Percentiles rank a stretch among this genome's conserved stretches.
These are phyloP conservation scores for Aspergillus nomiae DNA, from an alignment of 2,329 filamentous ascomycete genomes.

Conservation along the genomic window DNA sequence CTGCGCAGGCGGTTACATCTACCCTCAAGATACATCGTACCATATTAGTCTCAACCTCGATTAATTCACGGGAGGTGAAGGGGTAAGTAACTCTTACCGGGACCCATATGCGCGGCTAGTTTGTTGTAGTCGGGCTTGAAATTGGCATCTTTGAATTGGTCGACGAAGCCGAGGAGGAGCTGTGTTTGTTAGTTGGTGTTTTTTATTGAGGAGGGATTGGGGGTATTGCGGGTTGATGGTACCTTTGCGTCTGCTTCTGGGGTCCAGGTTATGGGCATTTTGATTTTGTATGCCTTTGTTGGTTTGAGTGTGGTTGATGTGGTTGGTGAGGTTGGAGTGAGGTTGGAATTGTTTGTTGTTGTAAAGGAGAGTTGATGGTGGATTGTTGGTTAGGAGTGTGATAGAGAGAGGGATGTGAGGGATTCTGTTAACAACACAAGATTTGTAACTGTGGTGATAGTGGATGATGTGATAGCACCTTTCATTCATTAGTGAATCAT, in stretches of 20 bases:
- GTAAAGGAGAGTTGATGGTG: not conserved
- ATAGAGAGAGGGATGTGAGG: not conserved
- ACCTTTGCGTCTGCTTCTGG: not conserved
- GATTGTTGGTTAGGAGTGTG: not conserved
- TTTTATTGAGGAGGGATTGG: too few species aligned
- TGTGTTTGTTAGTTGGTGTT: too few species aligned
- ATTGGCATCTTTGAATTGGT: not conserved
- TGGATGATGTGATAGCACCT: not conserved
- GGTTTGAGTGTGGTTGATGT: too few species aligned
- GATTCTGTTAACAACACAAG: not conserved
- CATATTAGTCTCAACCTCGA: not conserved
- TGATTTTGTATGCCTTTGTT: not conserved
- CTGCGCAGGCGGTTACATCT: not conserved
- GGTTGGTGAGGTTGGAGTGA: not conserved
- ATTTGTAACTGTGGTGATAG: not conserved
- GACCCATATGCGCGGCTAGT: conserved; percentile 7
- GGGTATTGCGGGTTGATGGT: not conserved
- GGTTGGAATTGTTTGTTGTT: not conserved
- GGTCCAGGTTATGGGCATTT: not conserved
- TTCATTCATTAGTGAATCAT: not conserved
- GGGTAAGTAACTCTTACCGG: not conserved
- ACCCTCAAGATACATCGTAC: too few species aligned
- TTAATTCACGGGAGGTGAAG: too few species aligned
- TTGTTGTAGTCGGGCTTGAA: conserved; percentile 1
- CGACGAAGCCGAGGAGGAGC: conserved; percentile 6